Evolutionary conservation across 2,329 filamentous ascomycete genomes (phyloP), one percentile per base, ranked within the genome.

Genomic region (Ophiosphaerella herpotricha): DNA sequence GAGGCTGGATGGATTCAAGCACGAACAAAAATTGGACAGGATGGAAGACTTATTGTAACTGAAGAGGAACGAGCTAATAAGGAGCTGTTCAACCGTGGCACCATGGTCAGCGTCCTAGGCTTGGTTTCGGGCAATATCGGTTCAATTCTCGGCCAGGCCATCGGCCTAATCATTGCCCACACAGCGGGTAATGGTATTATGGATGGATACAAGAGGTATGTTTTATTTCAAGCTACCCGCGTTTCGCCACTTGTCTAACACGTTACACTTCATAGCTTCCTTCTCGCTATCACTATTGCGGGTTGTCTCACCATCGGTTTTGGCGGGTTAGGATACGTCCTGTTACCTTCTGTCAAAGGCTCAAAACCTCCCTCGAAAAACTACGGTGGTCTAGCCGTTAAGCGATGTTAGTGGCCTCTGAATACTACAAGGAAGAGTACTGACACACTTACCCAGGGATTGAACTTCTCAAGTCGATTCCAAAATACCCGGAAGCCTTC

Each of bases 401-500:
- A 24, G 14, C 16, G 46, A 41, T 48, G 46, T 43, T 16, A 41
- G 46, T 21, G 8, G 4, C 9, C 24, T 5, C 8, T 23, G 12
- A 5, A n/a, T 4, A 18, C 24, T 41, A 12, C 18, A 14, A 13
- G 7, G 9, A 2, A 9, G 11, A 24, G 23, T 4, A 5, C 37
- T 40, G 18, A 47, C 13, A 24, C 9, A 8, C 13, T 14, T n/a
- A n/a, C 14, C 26, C 3, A 58, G 52, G 57, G 57, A n/a, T 58
- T 13, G 45, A 46, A 18, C 40, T 58, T 12, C 38, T 60, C 7
- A 43, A 36, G n/a, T 51, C 46, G 7, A 47, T 50, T 3, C 48
- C 45, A 1, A 48, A 48, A 4, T 60, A 60, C 24, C 50, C 57
- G 5, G 55, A 60, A 48, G 55, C 57, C 3, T 58, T 60, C 39